Conservation (phyloP, 2,329 filamentous ascomycete genomes). For the Colletotrichum tropicicola region DNA sequence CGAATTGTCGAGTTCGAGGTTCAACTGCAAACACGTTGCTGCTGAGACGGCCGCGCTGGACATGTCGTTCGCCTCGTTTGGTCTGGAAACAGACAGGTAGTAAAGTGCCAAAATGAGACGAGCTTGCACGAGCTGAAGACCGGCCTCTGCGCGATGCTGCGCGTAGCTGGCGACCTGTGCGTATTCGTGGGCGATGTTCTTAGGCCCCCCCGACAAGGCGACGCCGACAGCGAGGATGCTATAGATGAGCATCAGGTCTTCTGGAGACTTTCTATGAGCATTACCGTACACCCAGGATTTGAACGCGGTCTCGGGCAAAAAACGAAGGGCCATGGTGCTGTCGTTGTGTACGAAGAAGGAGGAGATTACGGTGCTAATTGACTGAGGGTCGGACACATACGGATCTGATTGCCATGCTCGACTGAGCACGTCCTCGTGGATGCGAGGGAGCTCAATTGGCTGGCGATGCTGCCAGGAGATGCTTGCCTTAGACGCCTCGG, state of each 20-base stretch:
- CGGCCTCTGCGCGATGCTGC: constrained; percentile 41
- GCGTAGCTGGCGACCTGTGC: constrained; percentile 66
- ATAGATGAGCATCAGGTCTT: constrained; percentile 57
- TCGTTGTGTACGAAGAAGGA: constrained; percentile 54
- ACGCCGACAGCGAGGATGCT: constrained; percentile 51
- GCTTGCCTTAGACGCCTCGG: constrained; percentile 48
- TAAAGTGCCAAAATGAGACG: constrained; percentile 74
- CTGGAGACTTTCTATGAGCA: constrained; percentile 47
- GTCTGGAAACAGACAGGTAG: constrained; percentile 68
- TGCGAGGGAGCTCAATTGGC: constrained; percentile 52
- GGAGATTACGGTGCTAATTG: constrained; percentile 47
- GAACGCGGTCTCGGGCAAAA: constrained; percentile 51
- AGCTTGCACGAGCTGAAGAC: constrained; percentile 72
- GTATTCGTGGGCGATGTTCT: constrained; percentile 48
- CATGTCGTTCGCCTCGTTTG: constrained; percentile 70
- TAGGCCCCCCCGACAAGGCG: constrained; percentile 47
- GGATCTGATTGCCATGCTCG: constrained; percentile 61
- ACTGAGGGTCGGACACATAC: constrained; percentile 53
- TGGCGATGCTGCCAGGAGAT: constrained; percentile 47
- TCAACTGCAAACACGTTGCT: constrained; percentile 68
- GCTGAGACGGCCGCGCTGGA: constrained; percentile 69
- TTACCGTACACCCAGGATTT: constrained; percentile 46
- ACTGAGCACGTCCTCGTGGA: constrained; percentile 58
- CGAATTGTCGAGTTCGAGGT: constrained; percentile 65
- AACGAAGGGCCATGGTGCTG: constrained; percentile 50